Conservation (phyloP, 176 grass and related monocot genomes). For the Triticum timopheevii region DNA sequence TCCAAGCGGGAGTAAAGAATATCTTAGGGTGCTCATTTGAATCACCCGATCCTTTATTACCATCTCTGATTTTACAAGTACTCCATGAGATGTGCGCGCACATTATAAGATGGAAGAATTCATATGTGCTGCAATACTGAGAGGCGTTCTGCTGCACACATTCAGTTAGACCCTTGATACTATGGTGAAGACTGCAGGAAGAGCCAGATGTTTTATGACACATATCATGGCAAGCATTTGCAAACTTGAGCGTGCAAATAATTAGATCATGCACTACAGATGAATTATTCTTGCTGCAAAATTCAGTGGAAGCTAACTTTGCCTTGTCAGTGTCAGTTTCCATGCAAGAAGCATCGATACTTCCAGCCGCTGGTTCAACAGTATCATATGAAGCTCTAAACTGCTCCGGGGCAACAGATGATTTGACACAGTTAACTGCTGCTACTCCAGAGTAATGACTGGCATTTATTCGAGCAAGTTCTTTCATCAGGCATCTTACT, state of each 20-base stretch:
- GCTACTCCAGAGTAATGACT: slow-evolving; percentile 7
- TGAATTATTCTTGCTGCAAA: slow-evolving; percentile 8
- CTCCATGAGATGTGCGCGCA: slow-evolving; percentile 32
- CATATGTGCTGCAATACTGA: slow-evolving; percentile 52
- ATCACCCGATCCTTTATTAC: slow-evolving; percentile 30
- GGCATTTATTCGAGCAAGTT: slow-evolving; percentile 37
- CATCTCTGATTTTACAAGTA: slow-evolving; percentile 31
- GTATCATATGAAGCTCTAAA: slow-evolving; percentile 22
- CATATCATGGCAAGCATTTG: slow-evolving; percentile 54
- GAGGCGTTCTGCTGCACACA: slow-evolving; percentile 44
- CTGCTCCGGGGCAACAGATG: slow-evolving; percentile 14
- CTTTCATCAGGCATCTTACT: slow-evolving; percentile 47
- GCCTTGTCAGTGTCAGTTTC: slow-evolving; percentile 13
- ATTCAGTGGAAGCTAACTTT: slow-evolving; percentile 20
- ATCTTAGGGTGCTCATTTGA: neutral
- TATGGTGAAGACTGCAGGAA: slow-evolving; percentile 43
- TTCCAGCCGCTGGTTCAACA: slow-evolving; percentile 5
- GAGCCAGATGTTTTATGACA: slow-evolving; percentile 34
- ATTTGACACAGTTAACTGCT: slow-evolving; percentile 18
- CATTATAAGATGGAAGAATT: slow-evolving; percentile 58
- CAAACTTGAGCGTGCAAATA: slow-evolving; percentile 47
- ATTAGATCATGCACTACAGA: slow-evolving; percentile 32
- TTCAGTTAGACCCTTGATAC: slow-evolving; percentile 44
- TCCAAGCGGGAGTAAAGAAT: slow-evolving; percentile 42
- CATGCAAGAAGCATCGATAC: slow-evolving; percentile 17